A percentile compares a stretch with the other conserved stretches of the same genome.
phyloP scores from a whole-genome alignment of 2,329 filamentous ascomycete species.

The Aspergillus brunneoviolaceus region DNA sequence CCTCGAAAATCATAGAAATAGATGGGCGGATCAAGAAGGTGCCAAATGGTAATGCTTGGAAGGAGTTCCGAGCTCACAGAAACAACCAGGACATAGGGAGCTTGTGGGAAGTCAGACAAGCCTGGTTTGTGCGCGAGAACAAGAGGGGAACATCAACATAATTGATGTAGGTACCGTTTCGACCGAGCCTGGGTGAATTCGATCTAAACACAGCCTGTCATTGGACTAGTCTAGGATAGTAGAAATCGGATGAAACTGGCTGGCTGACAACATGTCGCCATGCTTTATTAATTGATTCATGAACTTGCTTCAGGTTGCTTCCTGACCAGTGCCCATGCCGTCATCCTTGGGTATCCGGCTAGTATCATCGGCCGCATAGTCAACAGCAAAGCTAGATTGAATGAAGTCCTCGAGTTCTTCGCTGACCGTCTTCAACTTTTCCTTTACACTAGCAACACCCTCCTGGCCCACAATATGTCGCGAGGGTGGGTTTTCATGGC shows the following conservation, averaged over 20 bases:
- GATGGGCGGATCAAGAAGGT: conserved; percentile 39
- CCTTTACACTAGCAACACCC: conserved; percentile 82
- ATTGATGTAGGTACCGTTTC: not conserved
- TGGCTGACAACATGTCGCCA: not conserved
- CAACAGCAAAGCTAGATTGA: conserved; percentile 80
- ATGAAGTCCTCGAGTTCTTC: conserved; percentile 97
- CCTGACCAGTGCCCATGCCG: conserved; percentile 17
- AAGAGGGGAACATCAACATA: not conserved
- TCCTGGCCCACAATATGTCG: conserved; percentile 92
- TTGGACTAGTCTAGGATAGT: not conserved
- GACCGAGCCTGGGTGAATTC: not conserved
- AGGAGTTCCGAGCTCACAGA: conserved; percentile 43
- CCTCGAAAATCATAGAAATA: conserved; percentile 37
- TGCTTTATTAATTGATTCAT: not conserved
- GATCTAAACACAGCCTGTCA: not conserved
- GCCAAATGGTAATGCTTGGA: conserved; percentile 44
- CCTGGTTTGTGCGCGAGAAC: conserved; percentile 35
- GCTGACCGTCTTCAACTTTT: conserved; percentile 93
- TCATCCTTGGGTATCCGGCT: conserved; percentile 22
- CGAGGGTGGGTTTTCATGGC: conserved; percentile 92
- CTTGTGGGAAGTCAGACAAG: conserved; percentile 45
- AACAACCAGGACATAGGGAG: conserved; percentile 49
- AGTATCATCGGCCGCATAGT: conserved; percentile 47
- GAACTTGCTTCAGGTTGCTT: conserved; percentile 8
- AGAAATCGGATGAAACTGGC: not conserved